Evolutionary conservation across 331 rosid species (phyloP).

Genomic region (Quercus phellos): DNA sequence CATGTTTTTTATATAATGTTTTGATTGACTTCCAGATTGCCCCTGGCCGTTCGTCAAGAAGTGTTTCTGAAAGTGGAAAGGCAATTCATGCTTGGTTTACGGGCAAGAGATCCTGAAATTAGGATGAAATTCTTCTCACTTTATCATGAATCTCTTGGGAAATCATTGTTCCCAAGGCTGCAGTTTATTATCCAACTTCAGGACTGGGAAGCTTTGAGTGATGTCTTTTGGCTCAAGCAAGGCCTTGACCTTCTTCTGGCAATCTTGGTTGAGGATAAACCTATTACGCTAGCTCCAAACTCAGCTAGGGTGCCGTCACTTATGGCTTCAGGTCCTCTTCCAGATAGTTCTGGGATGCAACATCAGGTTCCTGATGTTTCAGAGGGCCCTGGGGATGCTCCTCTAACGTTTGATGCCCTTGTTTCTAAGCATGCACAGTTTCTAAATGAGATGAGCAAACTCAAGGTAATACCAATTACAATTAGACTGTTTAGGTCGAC

Average conservation of each 20-base stretch:
- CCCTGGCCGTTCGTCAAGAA: constrained; percentile 64
- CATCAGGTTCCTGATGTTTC: constrained; percentile 62
- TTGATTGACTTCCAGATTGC: constrained; percentile 54
- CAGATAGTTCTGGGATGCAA: constrained; percentile 67
- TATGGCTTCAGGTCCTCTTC: constrained; percentile 49
- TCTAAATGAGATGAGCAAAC: constrained; percentile 87
- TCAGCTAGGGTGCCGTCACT: constrained; percentile 91
- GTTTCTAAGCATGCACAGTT: constrained; percentile 81
- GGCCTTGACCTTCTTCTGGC: constrained; percentile 98
- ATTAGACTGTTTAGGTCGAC: not conserved
- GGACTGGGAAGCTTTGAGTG: constrained; percentile 95
- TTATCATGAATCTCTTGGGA: constrained; percentile 84
- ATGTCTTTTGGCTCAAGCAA: constrained; percentile 98
- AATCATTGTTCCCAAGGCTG: constrained; percentile 77
- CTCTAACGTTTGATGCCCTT: constrained; percentile 75
- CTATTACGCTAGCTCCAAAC: constrained; percentile 93
- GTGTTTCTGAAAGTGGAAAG: constrained; percentile 93
- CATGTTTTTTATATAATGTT: constrained; percentile 5
- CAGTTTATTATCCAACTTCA: constrained; percentile 84
- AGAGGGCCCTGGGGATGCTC: constrained; percentile 73
- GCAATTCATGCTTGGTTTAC: constrained; percentile 90
- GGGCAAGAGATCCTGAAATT: constrained; percentile 87
- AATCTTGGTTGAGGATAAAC: constrained; percentile 85
- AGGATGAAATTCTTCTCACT: constrained; percentile 81
- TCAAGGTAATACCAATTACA: constrained; percentile 53